Evolutionary conservation across 345 rosid species (phyloP), one percentile per base, ranked within the genome.

Genomic region (Camelina laxa): DNA sequence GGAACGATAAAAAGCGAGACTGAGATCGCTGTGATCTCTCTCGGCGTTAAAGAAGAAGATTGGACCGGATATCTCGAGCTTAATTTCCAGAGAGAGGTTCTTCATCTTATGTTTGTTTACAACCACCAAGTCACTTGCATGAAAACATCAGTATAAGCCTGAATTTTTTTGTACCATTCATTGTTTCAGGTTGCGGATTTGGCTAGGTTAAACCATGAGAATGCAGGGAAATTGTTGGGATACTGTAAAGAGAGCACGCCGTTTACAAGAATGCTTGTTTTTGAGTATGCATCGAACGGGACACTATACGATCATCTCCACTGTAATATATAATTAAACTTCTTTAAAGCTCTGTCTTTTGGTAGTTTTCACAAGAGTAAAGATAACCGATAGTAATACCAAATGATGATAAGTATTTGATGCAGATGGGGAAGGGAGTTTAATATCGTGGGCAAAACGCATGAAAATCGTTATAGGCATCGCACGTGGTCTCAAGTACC

Each of bases 271-370:
- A 96, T 96, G 97, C 86, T 96, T 80, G 92, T 96, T 64, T 89
- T 92, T 50, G 95, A 92, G 81, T 96, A 96, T 84, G 92, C 99
- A 65, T 91, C 98, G 15, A 92, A 96, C 65, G 98, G 99, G 68
- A 96, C 98, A 30, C 85, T 96, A 39, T 87, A 89, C 56, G 99
- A 96, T 72, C 94, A 92, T 60, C 97, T 96, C 70, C 99, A 96
- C 65, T 96, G 99, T 96, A 89, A 87, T 7, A 60, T 31, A 88
- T 80, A 71, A 55, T 70, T 74, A 57, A 65, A 48, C 30, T 55
- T 75, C 60, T 13, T 71, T 63, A 50, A 48, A 64, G 71, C 22
- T 55, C 22, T 21, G 11, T 15, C 9, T 53, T 53, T 75, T 63
- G 8, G 15, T 24, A 33, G 21, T 48, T 67, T 49, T 12, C 50